phyloP scores from a whole-genome alignment of 2,329 filamentous ascomycete species.

The Talaromyces marneffei region DNA sequence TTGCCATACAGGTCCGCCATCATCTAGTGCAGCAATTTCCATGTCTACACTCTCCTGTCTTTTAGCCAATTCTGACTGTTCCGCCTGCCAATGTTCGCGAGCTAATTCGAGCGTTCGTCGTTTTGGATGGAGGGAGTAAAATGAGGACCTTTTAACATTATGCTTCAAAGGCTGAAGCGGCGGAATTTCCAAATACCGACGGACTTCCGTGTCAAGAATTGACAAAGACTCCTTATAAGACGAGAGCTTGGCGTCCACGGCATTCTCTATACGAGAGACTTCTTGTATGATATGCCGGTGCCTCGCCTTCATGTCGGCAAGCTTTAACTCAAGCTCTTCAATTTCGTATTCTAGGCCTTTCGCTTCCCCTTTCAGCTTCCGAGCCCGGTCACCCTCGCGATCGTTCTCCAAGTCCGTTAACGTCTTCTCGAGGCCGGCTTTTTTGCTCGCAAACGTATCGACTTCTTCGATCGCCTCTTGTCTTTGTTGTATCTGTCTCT shows the following conservation, averaged over 20 bases:
- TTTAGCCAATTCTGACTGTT: constrained; percentile 41
- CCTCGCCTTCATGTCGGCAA: constrained; percentile 51
- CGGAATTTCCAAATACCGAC: constrained; percentile 47
- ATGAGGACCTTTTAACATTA: constrained; percentile 32
- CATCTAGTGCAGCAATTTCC: constrained; percentile 53
- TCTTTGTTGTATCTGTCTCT: constrained; percentile 41
- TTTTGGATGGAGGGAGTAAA: constrained; percentile 50
- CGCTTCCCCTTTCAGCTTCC: constrained; percentile 47
- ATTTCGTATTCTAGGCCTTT: constrained; percentile 52
- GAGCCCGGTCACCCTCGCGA: constrained; percentile 40
- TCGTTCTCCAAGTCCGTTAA: constrained; percentile 46
- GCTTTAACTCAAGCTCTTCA: constrained; percentile 49
- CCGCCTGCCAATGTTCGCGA: constrained; percentile 50
- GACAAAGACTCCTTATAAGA: constrained; percentile 53
- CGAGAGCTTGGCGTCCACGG: constrained; percentile 53
- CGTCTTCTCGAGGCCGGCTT: constrained; percentile 45
- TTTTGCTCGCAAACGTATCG: constrained; percentile 47
- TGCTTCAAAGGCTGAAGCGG: constrained; percentile 36
- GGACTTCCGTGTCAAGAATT: constrained; percentile 51
- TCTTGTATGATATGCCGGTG: constrained; percentile 50
- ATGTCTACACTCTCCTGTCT: constrained; percentile 44
- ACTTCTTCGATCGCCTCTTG: constrained; percentile 47
- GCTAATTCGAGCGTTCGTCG: constrained; percentile 57
- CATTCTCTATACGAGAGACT: constrained; percentile 50
- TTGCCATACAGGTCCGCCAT: constrained; percentile 55